These are phyloP conservation scores for Cochlearia excelsa DNA, from an alignment of 345 rosid genomes.

Conservation along the genomic window DNA sequence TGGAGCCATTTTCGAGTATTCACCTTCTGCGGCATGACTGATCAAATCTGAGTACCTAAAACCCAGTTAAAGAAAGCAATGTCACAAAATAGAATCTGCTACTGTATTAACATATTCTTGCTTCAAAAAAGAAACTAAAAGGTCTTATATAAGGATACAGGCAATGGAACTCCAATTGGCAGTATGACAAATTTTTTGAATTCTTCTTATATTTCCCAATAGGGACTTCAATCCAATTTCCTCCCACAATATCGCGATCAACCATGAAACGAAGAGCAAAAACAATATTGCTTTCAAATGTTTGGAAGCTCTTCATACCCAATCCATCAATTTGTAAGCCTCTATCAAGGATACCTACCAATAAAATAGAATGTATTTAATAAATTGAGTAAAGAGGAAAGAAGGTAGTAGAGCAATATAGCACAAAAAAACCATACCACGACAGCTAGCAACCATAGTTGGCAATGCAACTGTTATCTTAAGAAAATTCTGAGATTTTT, in stretches of 20 bases:
- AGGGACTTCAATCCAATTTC: slow-evolving; percentile 97
- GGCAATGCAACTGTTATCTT: slow-evolving; percentile 94
- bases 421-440: slow-evolving; percentile 50
- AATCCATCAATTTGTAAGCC: slow-evolving; percentile 93
- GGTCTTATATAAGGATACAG: slow-evolving; percentile 60
- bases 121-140: slow-evolving; percentile 8
- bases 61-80: slow-evolving; percentile 40
- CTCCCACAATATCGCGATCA: slow-evolving; percentile 83
- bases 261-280: slow-evolving; percentile 97
- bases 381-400: background rate
- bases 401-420: slow-evolving; percentile 11
- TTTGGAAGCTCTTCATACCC: slow-evolving; percentile 86
- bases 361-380: background rate
- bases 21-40: slow-evolving; percentile 90
- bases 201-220: slow-evolving; percentile 74
- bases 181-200: slow-evolving; percentile 58
- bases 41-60: slow-evolving; percentile 72
- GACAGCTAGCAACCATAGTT: slow-evolving; percentile 84
- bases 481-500: slow-evolving; percentile 69
- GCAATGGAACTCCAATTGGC: slow-evolving; percentile 93
- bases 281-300: slow-evolving; percentile 91
- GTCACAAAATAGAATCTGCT: slow-evolving; percentile 8
- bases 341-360: slow-evolving; percentile 86
- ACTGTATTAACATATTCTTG: slow-evolving; percentile 11
- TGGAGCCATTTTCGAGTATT: slow-evolving; percentile 97